These are phyloP conservation scores for Epichloe typhina DNA, from an alignment of 2,329 filamentous ascomycete species.

Conservation along the genomic window DNA sequence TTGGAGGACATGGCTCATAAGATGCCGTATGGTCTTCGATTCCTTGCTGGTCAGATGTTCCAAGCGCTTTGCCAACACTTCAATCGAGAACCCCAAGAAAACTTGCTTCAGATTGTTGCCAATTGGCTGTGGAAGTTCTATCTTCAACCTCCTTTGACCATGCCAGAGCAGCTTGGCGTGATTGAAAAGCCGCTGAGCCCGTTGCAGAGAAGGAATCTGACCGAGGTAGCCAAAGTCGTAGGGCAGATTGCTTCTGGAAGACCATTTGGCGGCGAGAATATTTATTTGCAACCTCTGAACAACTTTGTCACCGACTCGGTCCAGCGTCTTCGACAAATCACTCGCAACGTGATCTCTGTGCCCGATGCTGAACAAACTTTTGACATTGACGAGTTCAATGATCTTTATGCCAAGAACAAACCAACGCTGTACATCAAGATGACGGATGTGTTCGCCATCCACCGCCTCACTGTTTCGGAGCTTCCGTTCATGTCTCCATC, in stretches of 20 bases:
- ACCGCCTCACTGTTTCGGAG: slow-evolving; percentile 73
- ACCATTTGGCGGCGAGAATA: slow-evolving; percentile 84
- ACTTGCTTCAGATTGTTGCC: slow-evolving; percentile 69
- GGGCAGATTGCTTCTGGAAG: slow-evolving; percentile 79
- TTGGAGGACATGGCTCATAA: slow-evolving; percentile 73
- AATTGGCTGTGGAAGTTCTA: slow-evolving; percentile 95
- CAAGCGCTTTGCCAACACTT: slow-evolving; percentile 67
- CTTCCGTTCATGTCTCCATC: slow-evolving; percentile 63
- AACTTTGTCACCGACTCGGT: slow-evolving; percentile 80
- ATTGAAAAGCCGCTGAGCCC: slow-evolving; percentile 81
- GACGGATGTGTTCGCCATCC: slow-evolving; percentile 91
- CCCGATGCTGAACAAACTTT: slow-evolving; percentile 83
- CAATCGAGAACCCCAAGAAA: slow-evolving; percentile 61
- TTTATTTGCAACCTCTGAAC: slow-evolving; percentile 91
- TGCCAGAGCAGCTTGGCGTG: slow-evolving; percentile 86
- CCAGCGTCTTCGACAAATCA: slow-evolving; percentile 63
- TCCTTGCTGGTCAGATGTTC: slow-evolving; percentile 75
- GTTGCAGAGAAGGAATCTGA: slow-evolving; percentile 82
- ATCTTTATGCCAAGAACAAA: slow-evolving; percentile 90
- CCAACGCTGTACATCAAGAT: slow-evolving; percentile 99
- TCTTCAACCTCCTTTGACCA: slow-evolving; percentile 74
- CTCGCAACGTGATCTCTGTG: slow-evolving; percentile 66
- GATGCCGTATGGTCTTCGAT: slow-evolving; percentile 89
- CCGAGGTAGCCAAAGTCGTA: slow-evolving; percentile 83
- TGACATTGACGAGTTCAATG: slow-evolving; percentile 98